phyloP scores from a whole-genome alignment of 805 yeast genomes.

The Starmerella bombi region DNA sequence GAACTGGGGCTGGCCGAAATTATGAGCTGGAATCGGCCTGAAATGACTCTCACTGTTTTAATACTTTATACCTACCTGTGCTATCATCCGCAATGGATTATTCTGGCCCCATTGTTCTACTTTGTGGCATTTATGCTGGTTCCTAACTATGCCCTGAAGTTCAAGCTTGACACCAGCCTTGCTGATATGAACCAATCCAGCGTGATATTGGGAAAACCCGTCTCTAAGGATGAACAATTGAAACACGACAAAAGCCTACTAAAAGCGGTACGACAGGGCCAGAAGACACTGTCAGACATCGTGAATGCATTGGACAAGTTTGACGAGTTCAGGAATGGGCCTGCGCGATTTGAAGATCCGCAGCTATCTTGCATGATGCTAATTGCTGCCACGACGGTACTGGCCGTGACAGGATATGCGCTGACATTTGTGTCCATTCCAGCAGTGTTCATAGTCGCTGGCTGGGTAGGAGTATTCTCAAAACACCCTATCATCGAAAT shows the following conservation, averaged over 20 bases:
- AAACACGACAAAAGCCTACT: conserved; percentile 17
- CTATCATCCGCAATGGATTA: conserved; percentile 53
- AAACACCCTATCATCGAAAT: conserved; percentile 47
- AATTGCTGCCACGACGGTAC: conserved; percentile 31
- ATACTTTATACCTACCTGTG: conserved; percentile 54
- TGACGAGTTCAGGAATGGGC: conserved; percentile 45
- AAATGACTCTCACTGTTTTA: conserved; percentile 49
- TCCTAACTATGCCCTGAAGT: conserved; percentile 43
- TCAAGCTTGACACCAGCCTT: conserved; percentile 16
- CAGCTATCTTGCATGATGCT: conserved; percentile 49
- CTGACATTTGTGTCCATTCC: conserved; percentile 42
- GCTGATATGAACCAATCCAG: not conserved
- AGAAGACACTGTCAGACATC: conserved; percentile 45
- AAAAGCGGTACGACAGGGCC: conserved; percentile 31
- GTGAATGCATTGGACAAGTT: conserved; percentile 38
- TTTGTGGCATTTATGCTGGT: conserved; percentile 46
- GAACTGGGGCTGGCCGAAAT: conserved; percentile 51
- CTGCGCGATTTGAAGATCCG: conserved; percentile 63
- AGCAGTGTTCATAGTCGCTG: conserved; percentile 38
- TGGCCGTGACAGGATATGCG: conserved; percentile 25
- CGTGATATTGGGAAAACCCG: not conserved
- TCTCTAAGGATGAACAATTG: conserved; percentile 1
- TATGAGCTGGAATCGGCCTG: conserved; percentile 63
- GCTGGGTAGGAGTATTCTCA: conserved; percentile 42
- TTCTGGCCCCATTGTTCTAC: conserved; percentile 48